Evolutionary conservation across 129 eudicot species (phyloP).

Genomic region (Scalesia atractyloides): DNA sequence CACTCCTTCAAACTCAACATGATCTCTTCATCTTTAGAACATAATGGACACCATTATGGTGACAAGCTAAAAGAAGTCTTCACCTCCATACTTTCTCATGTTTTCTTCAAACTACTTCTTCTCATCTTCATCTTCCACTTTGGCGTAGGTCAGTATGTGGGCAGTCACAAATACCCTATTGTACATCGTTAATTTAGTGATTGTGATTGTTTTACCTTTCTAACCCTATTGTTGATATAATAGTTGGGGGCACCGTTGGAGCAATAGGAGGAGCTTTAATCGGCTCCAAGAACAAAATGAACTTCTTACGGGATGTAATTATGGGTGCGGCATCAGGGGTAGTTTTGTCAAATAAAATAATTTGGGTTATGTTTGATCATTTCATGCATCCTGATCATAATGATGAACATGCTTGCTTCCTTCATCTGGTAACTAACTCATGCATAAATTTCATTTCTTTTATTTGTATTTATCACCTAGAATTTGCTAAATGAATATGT

Average conservation of each 20-base stretch:
- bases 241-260: constrained; percentile 35
- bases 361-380: constrained; percentile 5
- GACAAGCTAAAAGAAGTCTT: constrained; percentile 17
- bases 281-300: constrained; percentile 31
- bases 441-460: neutral
- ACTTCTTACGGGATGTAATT: constrained; percentile 25
- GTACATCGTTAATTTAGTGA: neutral
- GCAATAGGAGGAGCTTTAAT: constrained; percentile 33
- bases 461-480: neutral
- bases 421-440: constrained; percentile 29
- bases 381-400: constrained; percentile 26
- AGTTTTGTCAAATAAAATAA: constrained; percentile 31
- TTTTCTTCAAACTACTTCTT: constrained; percentile 19
- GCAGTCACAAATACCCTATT: neutral
- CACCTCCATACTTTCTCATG: constrained; percentile 32
- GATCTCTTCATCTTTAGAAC: constrained; percentile 17
- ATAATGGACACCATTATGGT: constrained; percentile 4
- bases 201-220: neutral
- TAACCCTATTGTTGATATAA: constrained; percentile 2
- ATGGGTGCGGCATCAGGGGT: constrained; percentile 26
- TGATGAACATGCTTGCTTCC: constrained; percentile 28
- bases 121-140: constrained; percentile 32
- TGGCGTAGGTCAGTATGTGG: constrained; percentile 24
- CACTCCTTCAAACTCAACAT: neutral
- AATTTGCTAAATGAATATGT: neutral